These are phyloP conservation scores for Elaeis guineensis DNA, from an alignment of 176 grass and related monocot genomes.

Conservation along the genomic window DNA sequence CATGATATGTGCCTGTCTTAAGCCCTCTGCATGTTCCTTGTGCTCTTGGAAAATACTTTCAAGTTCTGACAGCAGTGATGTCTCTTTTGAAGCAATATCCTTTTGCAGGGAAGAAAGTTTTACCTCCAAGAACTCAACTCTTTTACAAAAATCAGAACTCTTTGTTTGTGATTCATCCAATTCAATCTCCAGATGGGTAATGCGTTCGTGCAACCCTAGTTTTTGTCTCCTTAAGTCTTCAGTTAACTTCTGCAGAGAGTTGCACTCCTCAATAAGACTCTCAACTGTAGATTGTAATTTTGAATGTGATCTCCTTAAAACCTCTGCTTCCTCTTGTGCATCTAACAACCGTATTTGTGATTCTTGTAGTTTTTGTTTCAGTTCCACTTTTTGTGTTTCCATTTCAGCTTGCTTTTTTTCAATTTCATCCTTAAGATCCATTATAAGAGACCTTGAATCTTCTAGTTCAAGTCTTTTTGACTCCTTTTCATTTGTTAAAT, in stretches of 20 bases:
- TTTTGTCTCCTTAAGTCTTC: constrained; percentile 64
- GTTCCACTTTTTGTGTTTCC: constrained; percentile 49
- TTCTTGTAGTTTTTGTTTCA: constrained; percentile 61
- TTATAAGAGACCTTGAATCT: constrained; percentile 53
- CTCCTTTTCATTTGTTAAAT: constrained; percentile 50
- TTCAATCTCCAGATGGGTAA: constrained; percentile 68
- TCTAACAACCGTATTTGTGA: constrained; percentile 45
- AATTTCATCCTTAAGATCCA: constrained; percentile 62
- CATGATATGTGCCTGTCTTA: constrained; percentile 44
- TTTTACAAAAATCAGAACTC: constrained; percentile 42
- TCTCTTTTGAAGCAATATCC: constrained; percentile 57
- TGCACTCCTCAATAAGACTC: constrained; percentile 72
- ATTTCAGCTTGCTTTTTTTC: constrained; percentile 47
- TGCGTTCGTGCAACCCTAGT: constrained; percentile 53
- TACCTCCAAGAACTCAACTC: constrained; percentile 58
- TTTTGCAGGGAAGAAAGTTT: constrained; percentile 69
- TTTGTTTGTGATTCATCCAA: constrained; percentile 75
- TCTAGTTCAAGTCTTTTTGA: constrained; percentile 59
- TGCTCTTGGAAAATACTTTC: constrained; percentile 84
- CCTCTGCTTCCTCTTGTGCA: constrained; percentile 57
- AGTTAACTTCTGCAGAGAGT: constrained; percentile 58
- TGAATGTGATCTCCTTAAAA: constrained; percentile 50
- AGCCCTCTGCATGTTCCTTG: constrained; percentile 82
- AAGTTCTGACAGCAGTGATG: constrained; percentile 63
- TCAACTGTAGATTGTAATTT: constrained; percentile 63